A percentile compares a stretch with the other conserved stretches of the same genome.
phyloP scores from a whole-genome alignment of 83 land plant genomes.

The Picea abies region DNA sequence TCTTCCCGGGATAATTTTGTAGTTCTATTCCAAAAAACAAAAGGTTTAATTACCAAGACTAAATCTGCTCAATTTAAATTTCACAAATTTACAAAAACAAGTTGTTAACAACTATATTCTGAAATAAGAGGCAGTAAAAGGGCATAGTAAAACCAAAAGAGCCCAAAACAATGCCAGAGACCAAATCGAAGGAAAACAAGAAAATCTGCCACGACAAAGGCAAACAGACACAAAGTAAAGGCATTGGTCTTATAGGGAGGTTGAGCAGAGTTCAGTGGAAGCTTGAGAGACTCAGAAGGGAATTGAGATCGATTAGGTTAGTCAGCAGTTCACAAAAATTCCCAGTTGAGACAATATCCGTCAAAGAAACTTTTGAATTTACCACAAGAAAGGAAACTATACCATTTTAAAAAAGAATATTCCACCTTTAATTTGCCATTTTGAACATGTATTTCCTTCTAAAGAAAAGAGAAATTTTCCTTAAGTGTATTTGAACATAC shows the following conservation, averaged over 20 bases:
- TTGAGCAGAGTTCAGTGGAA: background rate
- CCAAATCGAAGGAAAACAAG: conserved; percentile 8
- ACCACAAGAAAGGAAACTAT: background rate
- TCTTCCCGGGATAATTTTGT: background rate
- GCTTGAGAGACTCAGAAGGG: background rate
- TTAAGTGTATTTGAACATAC: conserved; percentile 35
- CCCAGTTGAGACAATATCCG: background rate
- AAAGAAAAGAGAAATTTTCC: background rate
- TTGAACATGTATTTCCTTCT: background rate
- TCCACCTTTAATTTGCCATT: background rate
- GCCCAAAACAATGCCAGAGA: background rate
- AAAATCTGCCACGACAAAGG: background rate
- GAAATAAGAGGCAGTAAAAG: background rate
- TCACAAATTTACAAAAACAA: background rate
- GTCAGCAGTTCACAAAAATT: background rate
- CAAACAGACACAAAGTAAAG: background rate
- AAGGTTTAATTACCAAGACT: no score
- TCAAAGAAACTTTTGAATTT: background rate
- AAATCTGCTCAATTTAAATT: no score
- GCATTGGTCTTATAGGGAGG: background rate
- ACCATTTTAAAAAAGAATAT: no score
- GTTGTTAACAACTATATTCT: background rate
- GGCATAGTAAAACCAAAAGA: background rate
- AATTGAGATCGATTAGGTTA: background rate
- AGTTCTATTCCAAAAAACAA: background rate